Percentiles rank a stretch among this genome's conserved stretches.
These are phyloP conservation scores for Arthrinium phaeospermum DNA, from an alignment of 2,329 filamentous ascomycete genomes.

Conservation along the genomic window DNA sequence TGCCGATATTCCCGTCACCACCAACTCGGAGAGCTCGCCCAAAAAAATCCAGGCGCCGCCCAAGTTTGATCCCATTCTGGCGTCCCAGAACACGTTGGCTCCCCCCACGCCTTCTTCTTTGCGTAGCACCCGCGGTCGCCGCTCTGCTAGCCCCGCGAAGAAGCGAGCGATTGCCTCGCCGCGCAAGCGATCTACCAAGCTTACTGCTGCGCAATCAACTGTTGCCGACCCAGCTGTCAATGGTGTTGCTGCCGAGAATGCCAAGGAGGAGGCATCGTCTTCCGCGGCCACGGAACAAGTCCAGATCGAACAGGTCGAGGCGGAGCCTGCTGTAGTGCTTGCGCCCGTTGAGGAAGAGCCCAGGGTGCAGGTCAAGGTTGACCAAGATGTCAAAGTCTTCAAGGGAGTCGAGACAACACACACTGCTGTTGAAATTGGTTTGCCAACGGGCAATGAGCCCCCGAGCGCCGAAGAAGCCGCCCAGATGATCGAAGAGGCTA, in stretches of 20 bases:
- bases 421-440: conserved; percentile 77
- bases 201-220: conserved; percentile 38
- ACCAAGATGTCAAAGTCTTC: conserved; percentile 57
- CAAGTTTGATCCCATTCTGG: conserved; percentile 66
- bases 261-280: conserved; percentile 39
- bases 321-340: conserved; percentile 54
- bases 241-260: conserved; percentile 7
- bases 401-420: conserved; percentile 70
- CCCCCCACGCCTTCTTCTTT: conserved; percentile 56
- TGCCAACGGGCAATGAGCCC: conserved; percentile 69
- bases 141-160: conserved; percentile 65
- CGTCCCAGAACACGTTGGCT: conserved; percentile 48
- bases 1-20: conserved; percentile 69
- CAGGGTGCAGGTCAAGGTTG: conserved; percentile 72
- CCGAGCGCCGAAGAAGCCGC: conserved; percentile 79
- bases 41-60: conserved; percentile 84
- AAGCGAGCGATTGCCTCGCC: conserved; percentile 58
- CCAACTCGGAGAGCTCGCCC: conserved; percentile 67
- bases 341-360: conserved; percentile 61
- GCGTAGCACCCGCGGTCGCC: conserved; percentile 56
- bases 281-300: conserved; percentile 38
- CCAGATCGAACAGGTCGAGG: conserved; percentile 54
- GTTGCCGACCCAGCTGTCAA: not conserved
- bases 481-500: conserved; percentile 84
- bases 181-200: conserved; percentile 57